Evolutionary conservation across 352 stramenopile genomes (phyloP).

Genomic region (Globisporangium spiculum): DNA sequence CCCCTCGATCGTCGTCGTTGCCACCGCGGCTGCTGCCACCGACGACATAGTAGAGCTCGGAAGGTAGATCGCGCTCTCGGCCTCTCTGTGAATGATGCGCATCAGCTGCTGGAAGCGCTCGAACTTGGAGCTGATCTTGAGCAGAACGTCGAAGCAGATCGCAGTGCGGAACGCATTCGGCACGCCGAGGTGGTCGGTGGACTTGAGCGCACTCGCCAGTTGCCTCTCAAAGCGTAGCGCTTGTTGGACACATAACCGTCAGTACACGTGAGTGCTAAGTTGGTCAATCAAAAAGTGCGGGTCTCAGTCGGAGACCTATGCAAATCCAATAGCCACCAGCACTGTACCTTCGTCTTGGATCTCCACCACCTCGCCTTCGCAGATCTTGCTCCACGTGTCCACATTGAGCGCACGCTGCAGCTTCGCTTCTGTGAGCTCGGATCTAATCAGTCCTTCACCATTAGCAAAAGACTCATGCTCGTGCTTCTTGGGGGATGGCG

Average conservation of each 20-base stretch:
- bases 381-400: constrained; percentile 30
- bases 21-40: not conserved
- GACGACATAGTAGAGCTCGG: not conserved
- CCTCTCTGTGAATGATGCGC: constrained; percentile 28
- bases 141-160: constrained; percentile 53
- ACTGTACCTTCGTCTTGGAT: constrained; percentile 3
- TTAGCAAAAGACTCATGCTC: not conserved
- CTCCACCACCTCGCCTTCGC: constrained; percentile 20
- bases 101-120: constrained; percentile 46
- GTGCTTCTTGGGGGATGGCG: not conserved
- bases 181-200: constrained; percentile 48
- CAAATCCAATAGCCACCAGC: not conserved
- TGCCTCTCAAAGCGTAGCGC: constrained; percentile 43
- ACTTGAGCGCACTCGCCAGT: constrained; percentile 43
- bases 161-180: constrained; percentile 60
- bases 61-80: constrained; percentile 43
- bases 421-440: not conserved
- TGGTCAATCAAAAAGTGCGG: too few relatives aligned
- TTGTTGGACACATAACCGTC: not conserved
- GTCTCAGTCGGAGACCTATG: too few relatives aligned
- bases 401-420: constrained; percentile 10
- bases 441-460: not conserved
- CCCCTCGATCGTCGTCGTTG: constrained; percentile 11
- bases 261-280: too few relatives aligned
- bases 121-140: constrained; percentile 43